phyloP scores from a whole-genome alignment of 2,329 filamentous ascomycete genomes.

The Reticulascus tulasneorum region DNA sequence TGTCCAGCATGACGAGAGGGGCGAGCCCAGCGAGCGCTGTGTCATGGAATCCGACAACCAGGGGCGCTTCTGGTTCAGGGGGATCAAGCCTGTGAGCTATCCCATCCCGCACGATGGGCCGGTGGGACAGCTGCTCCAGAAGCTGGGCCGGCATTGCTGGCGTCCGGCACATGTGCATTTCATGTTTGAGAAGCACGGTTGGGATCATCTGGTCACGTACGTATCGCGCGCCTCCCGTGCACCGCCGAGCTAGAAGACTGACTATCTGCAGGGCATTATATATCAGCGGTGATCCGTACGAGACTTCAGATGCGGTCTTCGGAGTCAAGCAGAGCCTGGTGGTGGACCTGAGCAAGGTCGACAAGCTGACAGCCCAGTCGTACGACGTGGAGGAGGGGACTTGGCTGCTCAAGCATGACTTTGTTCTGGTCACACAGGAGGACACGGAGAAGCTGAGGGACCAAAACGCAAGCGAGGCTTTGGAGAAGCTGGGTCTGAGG shows the following conservation, averaged over 20 bases:
- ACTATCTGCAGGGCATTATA: conserved; percentile 61
- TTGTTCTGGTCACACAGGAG: conserved; percentile 69
- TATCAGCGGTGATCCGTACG: conserved; percentile 73
- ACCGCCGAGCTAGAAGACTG: background rate
- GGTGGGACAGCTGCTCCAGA: conserved; percentile 66
- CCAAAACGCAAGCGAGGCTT: conserved; percentile 58
- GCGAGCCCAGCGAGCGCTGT: conserved; percentile 42
- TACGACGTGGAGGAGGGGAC: conserved; percentile 62
- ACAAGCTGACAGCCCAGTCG: conserved; percentile 49
- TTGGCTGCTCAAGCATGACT: conserved; percentile 67
- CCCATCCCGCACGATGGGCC: conserved; percentile 82
- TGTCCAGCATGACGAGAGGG: conserved; percentile 61
- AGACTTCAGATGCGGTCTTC: conserved; percentile 80
- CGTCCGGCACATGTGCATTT: conserved; percentile 80
- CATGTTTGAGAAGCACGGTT: conserved; percentile 79
- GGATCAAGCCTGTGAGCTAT: conserved; percentile 80
- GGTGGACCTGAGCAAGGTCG: conserved; percentile 55
- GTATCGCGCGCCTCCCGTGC: conserved; percentile 27
- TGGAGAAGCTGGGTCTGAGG: conserved; percentile 61
- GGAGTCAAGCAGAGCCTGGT: conserved; percentile 78
- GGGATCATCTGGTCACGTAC: conserved; percentile 79
- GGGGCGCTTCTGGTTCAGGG: conserved; percentile 72
- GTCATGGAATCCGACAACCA: conserved; percentile 36
- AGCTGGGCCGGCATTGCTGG: conserved; percentile 70
- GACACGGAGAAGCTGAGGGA: conserved; percentile 66